Base-by-base conservation (phyloP, 768 basidiomycete species). In the Punctularia strigosozonata region DNA sequence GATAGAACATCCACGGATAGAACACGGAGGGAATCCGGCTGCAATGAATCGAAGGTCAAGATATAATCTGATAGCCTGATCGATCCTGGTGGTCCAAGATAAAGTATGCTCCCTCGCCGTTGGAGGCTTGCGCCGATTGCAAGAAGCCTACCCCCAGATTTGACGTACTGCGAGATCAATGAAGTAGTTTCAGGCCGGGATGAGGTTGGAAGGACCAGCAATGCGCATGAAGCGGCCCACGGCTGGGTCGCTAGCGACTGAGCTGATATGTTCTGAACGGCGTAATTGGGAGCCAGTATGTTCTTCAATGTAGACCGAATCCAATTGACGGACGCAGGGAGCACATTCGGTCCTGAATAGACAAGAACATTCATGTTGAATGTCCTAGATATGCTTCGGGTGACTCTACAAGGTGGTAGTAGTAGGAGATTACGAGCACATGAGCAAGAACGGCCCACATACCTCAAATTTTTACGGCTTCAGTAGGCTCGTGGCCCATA, bases 121-220 rank as follows among this genome's bases (percentile, higher is more conserved):
- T 34, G 10, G 8, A 34, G 10, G 18, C 20, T 10, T 8, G 10
- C 20, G 10, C 20, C 20, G 20, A 34, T 19, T 19, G 75, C 77
- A 4, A 91, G 59, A 46, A 80, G 71, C n/a, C 61, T 61, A 2
- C 91, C 90, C 0, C 90, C 89, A 5, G 58, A 46, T 28, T 74
- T 64, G 5, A 83, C 71, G 45, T 74, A 94, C 3, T 63, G 63
- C 37, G 62, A 63, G 35, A 91, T 74, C 2, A 67, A 54, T 8
- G 57, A 49, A 31, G 61, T 62, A 6, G 72, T 60, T 7, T 61
- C 38, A 18, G 62, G 57, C 37, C 56, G 50, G 46, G 64, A 53
- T 6, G 57, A 69, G 40, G 77, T 68, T n/a, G 85, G 76, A 41
- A 94, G 61, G 36, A 91, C 80, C 14, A 97, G 71, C 2, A 94